Base-by-base conservation (phyloP, 2,329 filamentous ascomycete species). In the Hymenoscyphus fraxineus region DNA sequence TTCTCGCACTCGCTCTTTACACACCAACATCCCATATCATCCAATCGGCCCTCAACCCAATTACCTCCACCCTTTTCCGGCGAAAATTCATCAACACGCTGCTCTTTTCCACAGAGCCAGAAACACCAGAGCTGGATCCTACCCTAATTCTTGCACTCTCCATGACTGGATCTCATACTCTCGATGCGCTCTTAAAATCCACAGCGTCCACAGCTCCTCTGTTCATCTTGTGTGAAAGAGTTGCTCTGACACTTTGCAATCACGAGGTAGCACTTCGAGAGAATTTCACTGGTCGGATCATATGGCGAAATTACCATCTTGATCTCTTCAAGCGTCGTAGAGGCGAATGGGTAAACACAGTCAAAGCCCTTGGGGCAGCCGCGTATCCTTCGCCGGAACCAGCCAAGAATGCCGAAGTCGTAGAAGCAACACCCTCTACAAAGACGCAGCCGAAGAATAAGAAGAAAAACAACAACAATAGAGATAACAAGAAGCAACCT, bases 221-320 rank as follows among this genome's bases (percentile, higher is more conserved):
- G 83, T 86, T 86, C 62, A 88, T 88, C 71, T 84, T 90, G 65
- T 85, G 88, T 64, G 88, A 91, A 75, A 81, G 85, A 55, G 83
- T 91, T 65, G 88, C 88, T 1, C 81, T 85, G 68, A 85, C 89
- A 69, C 78, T 92, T 10, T 78, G 81, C 0, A 78, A 82, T 62
- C 81, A 85, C 63, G 88, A 91, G 73, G 75, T 79, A n/a, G 71
- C 77, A 0, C 75, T 91, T 19, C 82, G 88, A n/a, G 86, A 90
- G 64, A 87, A 84, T 1, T 84, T 82, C 41, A 81, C 86, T 27
- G 89, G 89, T 1, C 79, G 88, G 40, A 86, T 85, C 2, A 88
- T 91, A 12, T 91, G 88, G 88, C 82, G 86, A 68, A 91, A 91
- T 72, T 92, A 89, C 88, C 83, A 81, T 41, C 88, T 91, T 84